Evolutionary conservation across 345 rosid species (phyloP).

Genomic region (Murraya koenigii): DNA sequence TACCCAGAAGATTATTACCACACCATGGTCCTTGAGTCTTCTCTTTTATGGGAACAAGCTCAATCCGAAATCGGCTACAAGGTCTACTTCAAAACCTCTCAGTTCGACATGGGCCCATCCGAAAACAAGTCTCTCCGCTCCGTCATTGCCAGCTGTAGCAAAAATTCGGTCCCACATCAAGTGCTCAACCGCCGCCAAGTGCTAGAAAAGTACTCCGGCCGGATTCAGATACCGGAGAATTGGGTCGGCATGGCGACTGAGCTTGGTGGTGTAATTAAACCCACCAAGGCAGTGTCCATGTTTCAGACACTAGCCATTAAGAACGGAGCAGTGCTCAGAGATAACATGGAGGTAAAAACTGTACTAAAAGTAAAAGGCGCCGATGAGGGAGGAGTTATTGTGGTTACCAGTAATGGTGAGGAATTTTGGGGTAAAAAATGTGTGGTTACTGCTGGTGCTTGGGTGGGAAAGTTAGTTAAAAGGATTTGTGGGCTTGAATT

Average conservation of each 20-base stretch:
- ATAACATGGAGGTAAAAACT: conserved; percentile 49
- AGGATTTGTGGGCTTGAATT: conserved; percentile 44
- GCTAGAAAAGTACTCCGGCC: conserved; percentile 41
- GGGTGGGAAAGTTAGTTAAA: conserved; percentile 64
- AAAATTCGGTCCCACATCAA: conserved; percentile 32
- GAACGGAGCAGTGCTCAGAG: conserved; percentile 63
- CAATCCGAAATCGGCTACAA: conserved; percentile 70
- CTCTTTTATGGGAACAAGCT: conserved; percentile 58
- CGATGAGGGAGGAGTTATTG: conserved; percentile 47
- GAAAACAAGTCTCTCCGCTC: conserved; percentile 45
- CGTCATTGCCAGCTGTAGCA: conserved; percentile 43
- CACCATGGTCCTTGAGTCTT: conserved; percentile 50
- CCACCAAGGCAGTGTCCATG: conserved; percentile 92
- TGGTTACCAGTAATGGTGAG: conserved; percentile 40
- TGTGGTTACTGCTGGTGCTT: conserved; percentile 75
- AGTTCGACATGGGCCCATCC: conserved; percentile 67
- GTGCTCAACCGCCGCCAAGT: conserved; percentile 40
- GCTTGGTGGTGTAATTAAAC: conserved; percentile 76
- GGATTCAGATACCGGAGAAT: conserved; percentile 54
- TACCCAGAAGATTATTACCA: conserved; percentile 75
- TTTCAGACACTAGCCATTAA: conserved; percentile 58
- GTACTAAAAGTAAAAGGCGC: conserved; percentile 35
- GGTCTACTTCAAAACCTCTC: conserved; percentile 65
- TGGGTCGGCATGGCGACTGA: conserved; percentile 66
- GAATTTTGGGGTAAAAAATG: conserved; percentile 60